Evolutionary conservation across 1,284 basidiomycete species (phyloP).

Genomic region (Wallemia ichthyophaga): DNA sequence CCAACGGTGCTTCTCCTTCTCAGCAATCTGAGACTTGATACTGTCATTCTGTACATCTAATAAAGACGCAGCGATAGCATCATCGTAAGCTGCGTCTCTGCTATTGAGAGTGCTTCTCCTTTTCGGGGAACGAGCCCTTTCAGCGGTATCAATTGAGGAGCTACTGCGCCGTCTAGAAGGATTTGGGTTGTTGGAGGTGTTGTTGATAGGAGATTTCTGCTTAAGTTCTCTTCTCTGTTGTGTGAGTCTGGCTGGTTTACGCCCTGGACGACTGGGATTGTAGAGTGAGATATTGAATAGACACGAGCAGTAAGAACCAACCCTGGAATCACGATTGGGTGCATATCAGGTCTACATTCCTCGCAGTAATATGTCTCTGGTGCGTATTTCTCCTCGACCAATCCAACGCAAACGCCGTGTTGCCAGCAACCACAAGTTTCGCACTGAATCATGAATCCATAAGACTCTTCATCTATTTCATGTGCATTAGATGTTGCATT

Average conservation of each 20-base stretch:
- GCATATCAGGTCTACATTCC: slow-evolving; percentile 61
- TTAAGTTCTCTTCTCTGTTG: background rate
- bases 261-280: background rate
- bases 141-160: background rate
- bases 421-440: slow-evolving; percentile 95
- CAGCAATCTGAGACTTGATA: background rate
- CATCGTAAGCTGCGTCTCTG: slow-evolving; percentile 74
- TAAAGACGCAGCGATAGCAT: slow-evolving; percentile 24
- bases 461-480: slow-evolving; percentile 23
- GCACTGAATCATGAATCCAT: slow-evolving; percentile 77
- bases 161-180: background rate
- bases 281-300: background rate
- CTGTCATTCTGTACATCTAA: background rate
- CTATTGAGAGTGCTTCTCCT: slow-evolving; percentile 91
- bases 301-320: slow-evolving; percentile 1
- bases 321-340: slow-evolving; percentile 16
- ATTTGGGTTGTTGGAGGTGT: too few relatives aligned
- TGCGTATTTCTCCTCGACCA: slow-evolving; percentile 50
- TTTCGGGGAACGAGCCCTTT: slow-evolving; percentile 26
- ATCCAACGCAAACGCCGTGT: slow-evolving; percentile 88
- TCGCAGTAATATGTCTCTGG: slow-evolving; percentile 70
- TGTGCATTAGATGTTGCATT: too few relatives aligned
- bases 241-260: background rate
- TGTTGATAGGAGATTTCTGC: background rate
- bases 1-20: background rate